A percentile compares a stretch with the other conserved stretches of the same genome.
Conservation (phyloP, 371 early-diverging fungal species). For the Apophysomyces trapeziformis region DNA sequence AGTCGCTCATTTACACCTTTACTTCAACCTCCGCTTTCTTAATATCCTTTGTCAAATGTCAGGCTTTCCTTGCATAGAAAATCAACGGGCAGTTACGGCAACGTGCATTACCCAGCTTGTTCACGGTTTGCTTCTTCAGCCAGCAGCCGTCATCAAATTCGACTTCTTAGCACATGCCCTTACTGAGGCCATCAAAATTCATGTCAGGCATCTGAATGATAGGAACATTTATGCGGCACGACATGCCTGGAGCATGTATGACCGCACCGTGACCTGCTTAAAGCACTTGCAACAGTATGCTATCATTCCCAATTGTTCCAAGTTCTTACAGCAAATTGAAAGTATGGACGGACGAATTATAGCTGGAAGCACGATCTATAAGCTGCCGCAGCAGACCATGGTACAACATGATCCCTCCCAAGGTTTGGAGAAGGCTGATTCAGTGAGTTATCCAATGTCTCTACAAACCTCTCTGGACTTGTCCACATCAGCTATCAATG, state of each 20-base stretch:
- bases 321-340: conserved; percentile 43
- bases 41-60: conserved; percentile 24
- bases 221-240: conserved; percentile 31
- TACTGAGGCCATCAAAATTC: conserved; percentile 34
- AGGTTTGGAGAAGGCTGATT: neutral
- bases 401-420: neutral
- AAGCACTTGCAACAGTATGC: conserved; percentile 33
- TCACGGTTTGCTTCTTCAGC: conserved; percentile 29
- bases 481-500: neutral
- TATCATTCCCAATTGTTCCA: conserved; percentile 39
- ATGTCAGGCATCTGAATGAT: conserved; percentile 27
- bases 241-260: conserved; percentile 42
- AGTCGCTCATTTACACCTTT: conserved; percentile 32
- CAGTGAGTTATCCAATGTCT: neutral
- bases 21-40: conserved; percentile 23
- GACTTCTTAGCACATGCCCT: conserved; percentile 34
- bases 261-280: conserved; percentile 32
- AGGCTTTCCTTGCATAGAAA: conserved; percentile 21
- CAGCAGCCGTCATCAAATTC: conserved; percentile 34
- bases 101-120: conserved; percentile 42
- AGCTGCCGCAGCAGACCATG: too few species aligned
- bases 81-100: conserved; percentile 33
- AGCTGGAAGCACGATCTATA: neutral
- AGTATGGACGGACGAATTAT: conserved; percentile 20
- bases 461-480: neutral